Evolutionary conservation across 1,139 yeast genomes (phyloP).

Genomic region (Groenewaldozyma auringiensis): DNA sequence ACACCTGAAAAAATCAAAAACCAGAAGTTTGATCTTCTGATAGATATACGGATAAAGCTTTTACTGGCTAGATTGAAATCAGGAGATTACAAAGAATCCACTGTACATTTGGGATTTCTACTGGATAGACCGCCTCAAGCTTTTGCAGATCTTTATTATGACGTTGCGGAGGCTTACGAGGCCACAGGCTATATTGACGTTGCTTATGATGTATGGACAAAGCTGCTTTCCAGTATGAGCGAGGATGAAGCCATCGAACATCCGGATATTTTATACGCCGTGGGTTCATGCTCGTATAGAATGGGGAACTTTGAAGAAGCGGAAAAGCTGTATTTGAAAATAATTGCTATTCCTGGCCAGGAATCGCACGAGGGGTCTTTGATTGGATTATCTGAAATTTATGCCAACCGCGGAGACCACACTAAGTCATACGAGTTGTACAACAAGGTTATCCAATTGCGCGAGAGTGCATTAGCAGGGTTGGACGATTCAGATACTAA

Average conservation of each 20-base stretch:
- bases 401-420: constrained; percentile 51
- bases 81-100: constrained; percentile 41
- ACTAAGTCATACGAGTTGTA: constrained; percentile 46
- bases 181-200: constrained; percentile 61
- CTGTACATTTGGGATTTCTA: constrained; percentile 57
- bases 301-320: constrained; percentile 66
- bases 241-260: not conserved
- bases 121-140: constrained; percentile 50
- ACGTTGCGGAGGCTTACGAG: constrained; percentile 69
- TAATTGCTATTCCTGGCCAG: constrained; percentile 38
- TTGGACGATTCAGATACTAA: constrained; percentile 5
- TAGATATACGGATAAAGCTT: constrained; percentile 77
- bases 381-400: constrained; percentile 74
- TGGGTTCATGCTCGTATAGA: constrained; percentile 42
- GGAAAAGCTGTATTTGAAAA: constrained; percentile 48
- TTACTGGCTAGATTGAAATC: constrained; percentile 65
- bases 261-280: constrained; percentile 34
- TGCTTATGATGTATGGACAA: constrained; percentile 57
- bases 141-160: constrained; percentile 64
- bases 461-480: constrained; percentile 14
- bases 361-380: constrained; percentile 51
- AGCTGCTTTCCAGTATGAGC: not conserved
- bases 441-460: constrained; percentile 39
- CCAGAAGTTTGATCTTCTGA: constrained; percentile 48
- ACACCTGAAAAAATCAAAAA: constrained; percentile 14